These are phyloP conservation scores for Rhodotorula graminis DNA, from an alignment of 768 basidiomycete genomes.

Conservation along the genomic window DNA sequence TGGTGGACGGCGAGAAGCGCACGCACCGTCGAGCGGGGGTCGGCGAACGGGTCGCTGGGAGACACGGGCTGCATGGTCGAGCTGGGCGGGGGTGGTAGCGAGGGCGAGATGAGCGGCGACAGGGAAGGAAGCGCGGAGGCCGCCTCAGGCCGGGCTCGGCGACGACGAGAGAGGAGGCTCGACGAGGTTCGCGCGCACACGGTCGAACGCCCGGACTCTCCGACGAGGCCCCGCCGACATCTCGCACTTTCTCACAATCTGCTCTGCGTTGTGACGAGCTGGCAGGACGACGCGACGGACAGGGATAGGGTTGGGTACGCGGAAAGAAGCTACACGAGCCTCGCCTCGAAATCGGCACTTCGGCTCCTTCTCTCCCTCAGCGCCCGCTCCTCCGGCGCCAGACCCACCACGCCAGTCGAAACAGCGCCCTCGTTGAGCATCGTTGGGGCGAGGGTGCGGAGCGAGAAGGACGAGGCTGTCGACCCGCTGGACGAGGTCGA, in stretches of 20 bases:
- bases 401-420: neutral
- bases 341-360: neutral
- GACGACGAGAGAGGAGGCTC: neutral
- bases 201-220: neutral
- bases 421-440: neutral
- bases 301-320: no score
- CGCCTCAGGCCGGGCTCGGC: no score
- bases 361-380: conserved; percentile 6
- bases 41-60: conserved; percentile 16
- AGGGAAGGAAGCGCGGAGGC: neutral
- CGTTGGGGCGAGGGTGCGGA: conserved; percentile 5
- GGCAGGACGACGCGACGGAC: no score
- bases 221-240: no score
- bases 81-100: neutral
- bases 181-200: neutral
- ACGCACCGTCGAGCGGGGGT: conserved; percentile 11
- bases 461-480: neutral
- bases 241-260: no score
- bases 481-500: neutral
- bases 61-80: neutral
- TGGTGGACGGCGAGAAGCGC: neutral
- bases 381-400: neutral
- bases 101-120: neutral
- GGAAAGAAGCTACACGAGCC: conserved; percentile 7
- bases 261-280: no score